These are phyloP conservation scores for Jamesozyma jinghongensis DNA, from an alignment of 805 yeast genomes.

Conservation along the genomic window DNA sequence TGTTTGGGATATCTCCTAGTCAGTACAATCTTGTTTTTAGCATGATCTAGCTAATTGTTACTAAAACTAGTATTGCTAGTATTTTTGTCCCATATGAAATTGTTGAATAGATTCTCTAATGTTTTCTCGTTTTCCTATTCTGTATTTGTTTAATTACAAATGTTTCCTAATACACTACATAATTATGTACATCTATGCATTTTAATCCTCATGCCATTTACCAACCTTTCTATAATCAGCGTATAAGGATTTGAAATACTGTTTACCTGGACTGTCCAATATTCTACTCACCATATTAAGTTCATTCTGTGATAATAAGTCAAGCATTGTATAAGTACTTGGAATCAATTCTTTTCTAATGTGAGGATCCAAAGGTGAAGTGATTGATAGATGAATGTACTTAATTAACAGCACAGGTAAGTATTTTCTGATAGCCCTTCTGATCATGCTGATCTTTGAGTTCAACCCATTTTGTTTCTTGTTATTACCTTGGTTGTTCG, in stretches of 20 bases:
- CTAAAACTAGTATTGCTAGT: not conserved
- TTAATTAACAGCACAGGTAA: constrained; percentile 50
- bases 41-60: not conserved
- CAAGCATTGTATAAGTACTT: constrained; percentile 57
- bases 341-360: constrained; percentile 42
- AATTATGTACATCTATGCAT: not conserved
- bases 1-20: too few relatives aligned
- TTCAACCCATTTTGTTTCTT: constrained; percentile 35
- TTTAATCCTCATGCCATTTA: constrained; percentile 62
- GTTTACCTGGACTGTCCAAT: constrained; percentile 60
- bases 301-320: constrained; percentile 59
- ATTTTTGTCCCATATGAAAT: not conserved
- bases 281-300: constrained; percentile 51
- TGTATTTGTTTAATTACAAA: too few relatives aligned
- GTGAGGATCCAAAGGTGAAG: constrained; percentile 37
- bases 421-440: constrained; percentile 54
- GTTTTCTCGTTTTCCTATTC: too few relatives aligned
- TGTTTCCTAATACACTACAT: too few relatives aligned
- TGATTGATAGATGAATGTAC: constrained; percentile 48
- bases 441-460: constrained; percentile 47
- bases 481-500: constrained; percentile 19
- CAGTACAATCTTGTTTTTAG: too few relatives aligned
- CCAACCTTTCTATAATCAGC: constrained; percentile 68
- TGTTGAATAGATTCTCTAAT: not conserved
- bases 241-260: constrained; percentile 57